phyloP scores from a whole-genome alignment of 164 flowering plant species.

The Stephania yunnanensis region DNA sequence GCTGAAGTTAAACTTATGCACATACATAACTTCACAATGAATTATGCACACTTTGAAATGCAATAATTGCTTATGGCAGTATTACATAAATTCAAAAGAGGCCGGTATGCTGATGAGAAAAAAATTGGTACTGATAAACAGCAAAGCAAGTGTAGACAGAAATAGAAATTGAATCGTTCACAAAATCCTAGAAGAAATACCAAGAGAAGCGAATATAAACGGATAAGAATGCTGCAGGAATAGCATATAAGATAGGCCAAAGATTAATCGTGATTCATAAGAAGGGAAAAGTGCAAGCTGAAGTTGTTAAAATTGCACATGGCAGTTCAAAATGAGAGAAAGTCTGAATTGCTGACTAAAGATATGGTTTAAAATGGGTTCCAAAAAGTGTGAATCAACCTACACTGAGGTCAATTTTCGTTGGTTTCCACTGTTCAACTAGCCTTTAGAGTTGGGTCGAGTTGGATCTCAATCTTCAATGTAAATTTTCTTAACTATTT shows the following conservation, averaged over 20 bases:
- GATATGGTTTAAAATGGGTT: not conserved
- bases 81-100: not conserved
- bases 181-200: not conserved
- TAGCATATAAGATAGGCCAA: not conserved
- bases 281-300: not conserved
- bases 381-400: not conserved
- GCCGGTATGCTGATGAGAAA: not conserved
- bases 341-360: not conserved
- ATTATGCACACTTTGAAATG: not conserved
- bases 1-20: not conserved
- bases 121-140: not conserved
- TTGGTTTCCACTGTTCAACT: not conserved
- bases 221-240: not conserved
- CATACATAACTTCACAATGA: not conserved
- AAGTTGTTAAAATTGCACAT: not conserved
- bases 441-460: not conserved
- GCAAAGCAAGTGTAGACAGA: not conserved
- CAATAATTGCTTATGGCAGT: not conserved
- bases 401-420: not conserved
- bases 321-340: not conserved
- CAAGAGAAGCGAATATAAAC: not conserved
- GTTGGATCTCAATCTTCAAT: not conserved
- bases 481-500: not conserved
- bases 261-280: not conserved
- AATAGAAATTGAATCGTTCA: not conserved